A percentile compares a stretch with the other conserved stretches of the same genome.
These are phyloP conservation scores for Lasiodiplodia sp. DNA, from an alignment of 2,329 filamentous ascomycete genomes.

Conservation along the genomic window DNA sequence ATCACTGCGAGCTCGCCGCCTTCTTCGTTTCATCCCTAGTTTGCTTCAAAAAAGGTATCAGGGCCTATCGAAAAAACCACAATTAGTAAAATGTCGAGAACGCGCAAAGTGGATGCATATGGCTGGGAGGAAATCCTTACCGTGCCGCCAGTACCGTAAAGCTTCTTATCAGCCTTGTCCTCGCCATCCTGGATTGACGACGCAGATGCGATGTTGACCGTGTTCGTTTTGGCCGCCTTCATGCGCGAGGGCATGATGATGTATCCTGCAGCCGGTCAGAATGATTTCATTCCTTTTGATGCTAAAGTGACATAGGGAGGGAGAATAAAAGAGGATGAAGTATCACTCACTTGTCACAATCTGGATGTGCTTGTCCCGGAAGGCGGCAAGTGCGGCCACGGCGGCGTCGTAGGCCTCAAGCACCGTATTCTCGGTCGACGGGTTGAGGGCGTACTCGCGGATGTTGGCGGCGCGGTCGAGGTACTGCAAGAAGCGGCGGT, in stretches of 20 bases:
- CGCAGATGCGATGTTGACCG: conserved; percentile 14
- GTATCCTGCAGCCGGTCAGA: conserved; percentile 46
- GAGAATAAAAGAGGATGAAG: not conserved
- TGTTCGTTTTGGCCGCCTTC: conserved; percentile 29
- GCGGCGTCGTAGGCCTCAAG: conserved; percentile 56
- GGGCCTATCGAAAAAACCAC: conserved; percentile 57
- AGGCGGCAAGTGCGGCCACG: conserved; percentile 53
- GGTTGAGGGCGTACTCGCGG: conserved; percentile 51
- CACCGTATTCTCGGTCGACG: conserved; percentile 44
- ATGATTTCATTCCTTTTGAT: not conserved
- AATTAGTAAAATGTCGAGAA: conserved; percentile 53
- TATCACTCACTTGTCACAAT: conserved; percentile 52
- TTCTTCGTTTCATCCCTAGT: conserved; percentile 60
- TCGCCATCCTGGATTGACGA: conserved; percentile 33
- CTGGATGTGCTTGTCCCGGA: conserved; percentile 61
- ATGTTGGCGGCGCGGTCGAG: conserved; percentile 56
- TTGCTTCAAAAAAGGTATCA: conserved; percentile 62
- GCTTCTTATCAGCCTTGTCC: conserved; percentile 35
- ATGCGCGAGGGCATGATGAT: conserved; percentile 55
- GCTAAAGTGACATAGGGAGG: not conserved
- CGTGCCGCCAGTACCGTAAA: conserved; percentile 52
- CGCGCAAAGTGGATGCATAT: conserved; percentile 36
- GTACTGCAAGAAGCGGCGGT: conserved; percentile 58
- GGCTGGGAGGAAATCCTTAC: conserved; percentile 30
- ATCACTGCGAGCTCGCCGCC: conserved; percentile 39